Evolutionary conservation across 1,284 basidiomycete genomes (phyloP).

Genomic region (Ganoderma resinaceum): DNA sequence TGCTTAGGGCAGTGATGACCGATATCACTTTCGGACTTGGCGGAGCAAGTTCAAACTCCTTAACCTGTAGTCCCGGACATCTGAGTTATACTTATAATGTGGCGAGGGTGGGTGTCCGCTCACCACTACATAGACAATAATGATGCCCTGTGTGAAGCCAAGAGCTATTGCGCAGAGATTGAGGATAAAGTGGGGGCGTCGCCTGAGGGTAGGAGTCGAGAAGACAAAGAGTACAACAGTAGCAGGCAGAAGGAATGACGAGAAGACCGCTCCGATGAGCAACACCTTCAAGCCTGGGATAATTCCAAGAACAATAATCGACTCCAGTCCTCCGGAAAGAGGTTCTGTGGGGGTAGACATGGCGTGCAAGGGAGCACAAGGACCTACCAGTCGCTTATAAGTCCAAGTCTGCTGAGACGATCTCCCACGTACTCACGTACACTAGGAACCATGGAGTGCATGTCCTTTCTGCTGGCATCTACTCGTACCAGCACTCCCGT

Average conservation of each 20-base stretch:
- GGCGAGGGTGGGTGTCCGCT: neutral
- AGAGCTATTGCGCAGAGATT: slow-evolving; percentile 34
- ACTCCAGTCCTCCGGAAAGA: neutral
- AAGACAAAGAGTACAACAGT: slow-evolving; percentile 35
- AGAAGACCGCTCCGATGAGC: slow-evolving; percentile 27
- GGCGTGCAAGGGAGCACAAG: neutral
- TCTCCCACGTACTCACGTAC: neutral
- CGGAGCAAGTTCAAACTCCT: neutral
- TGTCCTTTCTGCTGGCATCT: neutral
- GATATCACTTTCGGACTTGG: neutral
- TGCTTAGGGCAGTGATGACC: slow-evolving; percentile 12
- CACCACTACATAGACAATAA: slow-evolving; percentile 15
- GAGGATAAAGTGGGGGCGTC: slow-evolving; percentile 37
- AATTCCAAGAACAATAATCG: neutral
- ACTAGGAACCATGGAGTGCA: neutral
- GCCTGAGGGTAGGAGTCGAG: slow-evolving; percentile 28
- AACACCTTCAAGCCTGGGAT: slow-evolving; percentile 12
- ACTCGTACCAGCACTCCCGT: neutral
- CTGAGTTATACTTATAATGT: neutral
- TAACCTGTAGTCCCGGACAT: neutral
- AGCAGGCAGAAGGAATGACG: slow-evolving; percentile 29
- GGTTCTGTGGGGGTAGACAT: neutral
- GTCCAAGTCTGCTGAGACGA: neutral
- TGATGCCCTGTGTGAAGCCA: slow-evolving; percentile 20
- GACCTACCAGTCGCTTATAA: neutral